A percentile compares a stretch with the other conserved stretches of the same genome.
These are phyloP conservation scores for Aspergillus funiculosus DNA, from an alignment of 495 filamentous ascomycete genomes.

Conservation along the genomic window DNA sequence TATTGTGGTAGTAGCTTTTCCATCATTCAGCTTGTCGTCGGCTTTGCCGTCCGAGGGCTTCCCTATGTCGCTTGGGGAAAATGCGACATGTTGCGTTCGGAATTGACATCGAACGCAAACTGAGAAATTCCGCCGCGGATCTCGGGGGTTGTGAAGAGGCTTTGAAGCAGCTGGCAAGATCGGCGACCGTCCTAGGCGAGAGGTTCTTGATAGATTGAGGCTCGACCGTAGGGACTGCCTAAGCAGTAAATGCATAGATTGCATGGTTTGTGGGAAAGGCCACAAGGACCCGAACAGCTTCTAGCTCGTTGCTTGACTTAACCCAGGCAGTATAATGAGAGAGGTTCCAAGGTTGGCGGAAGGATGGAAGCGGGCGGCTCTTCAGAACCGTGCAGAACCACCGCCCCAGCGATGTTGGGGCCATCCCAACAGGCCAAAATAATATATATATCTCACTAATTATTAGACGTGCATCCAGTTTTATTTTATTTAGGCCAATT, in stretches of 20 bases:
- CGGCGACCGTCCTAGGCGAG: slow-evolving; percentile 22
- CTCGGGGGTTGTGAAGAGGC: slow-evolving; percentile 18
- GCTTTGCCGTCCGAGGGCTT: slow-evolving; percentile 20
- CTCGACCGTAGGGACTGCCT: slow-evolving; percentile 35
- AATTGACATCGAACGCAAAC: slow-evolving; percentile 40
- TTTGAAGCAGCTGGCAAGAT: slow-evolving; percentile 16
- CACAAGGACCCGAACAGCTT: slow-evolving; percentile 15
- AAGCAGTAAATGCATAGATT: slow-evolving; percentile 40
- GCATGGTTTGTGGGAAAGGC: slow-evolving; percentile 34
- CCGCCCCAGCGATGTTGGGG: background rate
- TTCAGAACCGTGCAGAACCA: slow-evolving; percentile 1
- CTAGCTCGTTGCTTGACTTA: slow-evolving; percentile 12
- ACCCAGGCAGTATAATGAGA: no score
- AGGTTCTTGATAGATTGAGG: slow-evolving; percentile 23
- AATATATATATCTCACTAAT: no score
- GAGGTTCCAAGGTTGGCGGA: slow-evolving; percentile 12
- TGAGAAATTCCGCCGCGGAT: slow-evolving; percentile 29
- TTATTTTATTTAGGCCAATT: no score
- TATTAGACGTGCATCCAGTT: no score
- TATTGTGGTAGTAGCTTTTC: background rate
- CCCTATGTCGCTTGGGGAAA: slow-evolving; percentile 25
- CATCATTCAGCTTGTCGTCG: slow-evolving; percentile 15
- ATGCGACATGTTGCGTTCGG: slow-evolving; percentile 21
- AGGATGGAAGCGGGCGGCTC: slow-evolving; percentile 7
- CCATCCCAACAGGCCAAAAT: no score